Conservation (phyloP, 2,329 filamentous ascomycete species). For the Pseudonectria foliicola region DNA sequence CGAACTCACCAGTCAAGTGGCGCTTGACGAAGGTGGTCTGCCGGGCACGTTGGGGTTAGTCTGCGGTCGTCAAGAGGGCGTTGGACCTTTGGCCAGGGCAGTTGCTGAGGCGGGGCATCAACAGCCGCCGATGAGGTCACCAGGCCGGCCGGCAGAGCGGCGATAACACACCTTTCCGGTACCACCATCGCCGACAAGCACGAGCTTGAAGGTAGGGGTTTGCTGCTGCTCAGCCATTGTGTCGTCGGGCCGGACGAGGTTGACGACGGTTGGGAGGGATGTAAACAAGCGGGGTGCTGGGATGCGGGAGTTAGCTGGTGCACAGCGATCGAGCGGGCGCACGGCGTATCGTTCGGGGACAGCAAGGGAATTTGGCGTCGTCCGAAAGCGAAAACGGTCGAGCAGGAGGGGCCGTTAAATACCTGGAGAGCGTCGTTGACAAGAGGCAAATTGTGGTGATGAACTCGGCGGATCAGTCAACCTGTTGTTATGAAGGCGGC, state of each 20-base stretch:
- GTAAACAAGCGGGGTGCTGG: constrained; percentile 43
- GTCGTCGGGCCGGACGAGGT: constrained; percentile 21
- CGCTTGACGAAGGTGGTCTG: constrained; percentile 99
- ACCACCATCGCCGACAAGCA: constrained; percentile 98
- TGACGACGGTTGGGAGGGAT: constrained; percentile 27
- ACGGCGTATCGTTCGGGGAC: constrained; percentile 6
- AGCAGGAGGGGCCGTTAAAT: constrained; percentile 16
- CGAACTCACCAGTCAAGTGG: constrained; percentile 98
- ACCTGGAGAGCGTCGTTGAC: constrained; percentile 20
- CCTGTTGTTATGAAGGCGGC: constrained; percentile 37
- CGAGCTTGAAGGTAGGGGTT: constrained; percentile 94
- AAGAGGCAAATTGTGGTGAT: constrained; percentile 24
- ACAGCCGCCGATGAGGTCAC: constrained; percentile 15
- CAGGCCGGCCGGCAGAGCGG: constrained; percentile 11
- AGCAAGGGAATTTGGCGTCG: constrained; percentile 7
- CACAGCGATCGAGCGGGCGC: constrained; percentile 10
- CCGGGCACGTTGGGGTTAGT: constrained; percentile 8
- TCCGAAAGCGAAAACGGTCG: constrained; percentile 7
- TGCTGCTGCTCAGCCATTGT: constrained; percentile 54
- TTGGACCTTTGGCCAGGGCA: neutral
- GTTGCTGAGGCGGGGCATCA: constrained; percentile 16
- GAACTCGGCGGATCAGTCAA: constrained; percentile 31
- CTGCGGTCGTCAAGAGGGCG: constrained; percentile 8
- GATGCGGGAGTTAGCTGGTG: constrained; percentile 27
- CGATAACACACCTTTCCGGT: constrained; percentile 77